These are phyloP conservation scores for Yamadazyma epiphylla DNA, from an alignment of 1,139 yeast genomes.

Conservation along the genomic window DNA sequence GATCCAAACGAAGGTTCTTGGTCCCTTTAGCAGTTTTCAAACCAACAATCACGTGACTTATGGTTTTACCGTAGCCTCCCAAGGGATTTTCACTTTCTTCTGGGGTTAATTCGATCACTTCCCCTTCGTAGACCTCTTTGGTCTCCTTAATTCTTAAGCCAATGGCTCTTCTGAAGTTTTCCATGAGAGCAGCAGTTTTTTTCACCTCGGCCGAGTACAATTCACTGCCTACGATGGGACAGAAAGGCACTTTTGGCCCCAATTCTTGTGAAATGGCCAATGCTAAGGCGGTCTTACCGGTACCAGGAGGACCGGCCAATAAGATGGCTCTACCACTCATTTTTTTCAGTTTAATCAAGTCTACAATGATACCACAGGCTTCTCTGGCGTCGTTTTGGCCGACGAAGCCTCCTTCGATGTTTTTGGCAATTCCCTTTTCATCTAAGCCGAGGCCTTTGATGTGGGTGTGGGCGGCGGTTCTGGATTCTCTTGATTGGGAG, in stretches of 20 bases:
- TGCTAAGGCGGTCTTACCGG: slow-evolving; percentile 97
- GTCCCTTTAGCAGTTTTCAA: slow-evolving; percentile 95
- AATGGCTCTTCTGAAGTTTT: slow-evolving; percentile 93
- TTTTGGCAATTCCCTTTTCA: slow-evolving; percentile 82
- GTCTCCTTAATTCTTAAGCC: slow-evolving; percentile 95
- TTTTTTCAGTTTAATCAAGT: slow-evolving; percentile 85
- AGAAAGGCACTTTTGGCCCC: slow-evolving; percentile 98
- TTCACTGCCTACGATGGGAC: slow-evolving; percentile 96
- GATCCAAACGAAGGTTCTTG: slow-evolving; percentile 87
- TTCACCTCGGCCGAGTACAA: slow-evolving; percentile 95
- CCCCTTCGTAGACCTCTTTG: slow-evolving; percentile 98
- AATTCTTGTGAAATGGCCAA: slow-evolving; percentile 93
- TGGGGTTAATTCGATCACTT: slow-evolving; percentile 92
- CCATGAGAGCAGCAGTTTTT: slow-evolving; percentile 96
- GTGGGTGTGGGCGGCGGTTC: slow-evolving; percentile 97
- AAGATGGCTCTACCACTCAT: slow-evolving; percentile 96
- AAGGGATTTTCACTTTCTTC: slow-evolving; percentile 96
- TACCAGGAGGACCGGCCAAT: slow-evolving; percentile 96
- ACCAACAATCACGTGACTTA: slow-evolving; percentile 90
- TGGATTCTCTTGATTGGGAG: slow-evolving; percentile 13
- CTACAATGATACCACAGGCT: slow-evolving; percentile 95
- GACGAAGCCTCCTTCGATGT: slow-evolving; percentile 90
- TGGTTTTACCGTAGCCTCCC: slow-evolving; percentile 97
- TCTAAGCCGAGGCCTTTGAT: slow-evolving; percentile 93
- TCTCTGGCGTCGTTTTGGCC: slow-evolving; percentile 95